Evolutionary conservation across 768 basidiomycete genomes (phyloP), one percentile per base, ranked within the genome.

Genomic region (Agaricus blazei): DNA sequence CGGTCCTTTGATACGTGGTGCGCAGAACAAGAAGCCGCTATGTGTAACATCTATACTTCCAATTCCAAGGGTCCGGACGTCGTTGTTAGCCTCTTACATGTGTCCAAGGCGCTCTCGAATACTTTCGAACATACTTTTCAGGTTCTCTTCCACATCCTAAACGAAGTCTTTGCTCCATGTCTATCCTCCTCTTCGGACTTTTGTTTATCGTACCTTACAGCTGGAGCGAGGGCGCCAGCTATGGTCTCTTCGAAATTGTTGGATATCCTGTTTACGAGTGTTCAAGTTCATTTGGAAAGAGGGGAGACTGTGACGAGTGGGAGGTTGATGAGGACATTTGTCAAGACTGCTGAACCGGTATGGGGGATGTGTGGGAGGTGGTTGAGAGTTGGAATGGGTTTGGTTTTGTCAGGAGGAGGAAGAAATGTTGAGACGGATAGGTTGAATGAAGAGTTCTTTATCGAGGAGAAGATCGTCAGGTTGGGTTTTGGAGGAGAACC

Each of bases 401-500:
- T 9, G 70, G 73, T 8, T 59, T 74, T 55, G 67, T 72, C 44
- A 34, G 36, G 36, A 28, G 15, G 19, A 34, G 66, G 4, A 50
- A 60, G 6, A 58, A 58, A 23, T 63, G 57, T 46, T 15, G 59
- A 58, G 38, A 65, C 67, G 12, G 72, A 69, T 48, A 74, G 73
- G 42, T 71, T 86, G 1, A 83, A 86, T 19, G 84, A 85, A 9
- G 90, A 93, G 62, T 91, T 91, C 69, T 92, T 93, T 67, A 82
- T 93, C 45, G 86, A 88, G 63, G 79, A 81, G 58, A 89, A 80
- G 62, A 84, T 83, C 19, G 71, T 88, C 43, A 76, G 75, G 0
- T 56, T 75, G 48, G 78, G 78, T 19, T 19, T 19, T 27, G 40
- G 52, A 19, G 40, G 52, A n/a, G 52, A 74, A 75, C 64, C 69